Base-by-base conservation (phyloP, 805 yeast species). In the Suhomyces vadensis region DNA sequence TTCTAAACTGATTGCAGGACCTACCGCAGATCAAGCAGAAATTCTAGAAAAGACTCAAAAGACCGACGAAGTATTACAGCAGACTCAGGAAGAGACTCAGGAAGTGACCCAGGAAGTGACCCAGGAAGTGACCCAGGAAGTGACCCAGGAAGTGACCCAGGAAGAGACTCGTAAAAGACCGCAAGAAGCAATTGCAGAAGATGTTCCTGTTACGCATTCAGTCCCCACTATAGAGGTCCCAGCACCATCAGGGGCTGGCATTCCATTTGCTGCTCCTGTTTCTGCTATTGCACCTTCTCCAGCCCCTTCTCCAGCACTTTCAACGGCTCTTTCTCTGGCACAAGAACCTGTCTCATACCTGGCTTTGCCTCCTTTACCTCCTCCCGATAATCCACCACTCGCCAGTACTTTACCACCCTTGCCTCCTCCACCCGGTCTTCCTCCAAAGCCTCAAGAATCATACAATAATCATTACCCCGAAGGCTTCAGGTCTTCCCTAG, bases 391-490 rank as follows among this genome's bases (percentile, higher is more conserved):
- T 6, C 42, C 42, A 4, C 31, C 25, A 36, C 7, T 24, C 17
- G 22, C 13, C 25, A n/a, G 23, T 11, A 4, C 35, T 26, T 6
- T 20, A 27, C 10, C 23, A 5, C 25, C 37, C 6, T 17, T 14
- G 13, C 35, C 21, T 4, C 37, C 20, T n/a, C 20, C 21, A 1
- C 16, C 26, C n/a, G 29, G 31, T 13, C 43, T 17, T 27, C 2
- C 33, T 23, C 20, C 6, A 24, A 24, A 24, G 26, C 7, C 10
- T 10, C 26, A 24, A 24, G 10, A 10, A 6, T n/a, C 20, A 17
- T 13, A 35, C 17, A 20, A 36, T 10, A 25, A 37, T 11, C 22
- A 27, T 10, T 43, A 43, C 17, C 46, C 47, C 5, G 21, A 8
- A 3, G 5, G 37, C 9, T 35, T 44, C 14, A 24, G 37, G n/a